Evolutionary conservation across 2,329 filamentous ascomycete genomes (phyloP).

Genomic region (Neopestalotiopsis rosae): DNA sequence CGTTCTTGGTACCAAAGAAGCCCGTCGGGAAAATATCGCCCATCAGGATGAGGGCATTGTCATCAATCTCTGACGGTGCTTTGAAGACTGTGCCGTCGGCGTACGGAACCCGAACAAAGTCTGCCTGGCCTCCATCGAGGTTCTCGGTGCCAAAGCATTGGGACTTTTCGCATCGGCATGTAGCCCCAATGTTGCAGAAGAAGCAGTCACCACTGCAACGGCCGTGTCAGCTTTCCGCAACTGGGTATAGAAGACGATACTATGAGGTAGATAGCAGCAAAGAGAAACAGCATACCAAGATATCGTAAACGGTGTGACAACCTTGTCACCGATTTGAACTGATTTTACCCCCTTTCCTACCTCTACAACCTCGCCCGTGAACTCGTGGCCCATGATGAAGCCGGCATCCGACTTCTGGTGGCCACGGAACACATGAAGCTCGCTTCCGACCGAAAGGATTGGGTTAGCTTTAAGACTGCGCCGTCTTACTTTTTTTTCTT

Average conservation of each 20-base stretch:
- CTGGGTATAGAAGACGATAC: background rate
- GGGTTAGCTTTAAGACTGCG: background rate
- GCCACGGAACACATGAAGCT: constrained; percentile 86
- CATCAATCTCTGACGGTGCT: constrained; percentile 72
- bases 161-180: constrained; percentile 76
- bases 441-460: constrained; percentile 51
- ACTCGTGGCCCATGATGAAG: constrained; percentile 82
- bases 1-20: constrained; percentile 82
- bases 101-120: constrained; percentile 80
- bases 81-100: constrained; percentile 83
- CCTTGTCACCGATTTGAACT: constrained; percentile 74
- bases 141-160: constrained; percentile 71
- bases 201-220: constrained; percentile 71
- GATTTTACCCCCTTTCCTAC: constrained; percentile 70
- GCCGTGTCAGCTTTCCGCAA: constrained; percentile 16
- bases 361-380: constrained; percentile 77
- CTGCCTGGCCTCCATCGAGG: constrained; percentile 81
- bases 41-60: constrained; percentile 83
- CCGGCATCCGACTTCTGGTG: constrained; percentile 72
- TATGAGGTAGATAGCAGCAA: background rate
- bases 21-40: constrained; percentile 91
- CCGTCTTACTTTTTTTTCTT: too few species aligned
- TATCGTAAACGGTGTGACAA: constrained; percentile 84
- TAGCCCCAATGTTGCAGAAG: constrained; percentile 79
- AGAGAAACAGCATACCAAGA: constrained; percentile 65